phyloP scores from a whole-genome alignment of 2,329 filamentous ascomycete species.

The Metarhizium guizhouense region DNA sequence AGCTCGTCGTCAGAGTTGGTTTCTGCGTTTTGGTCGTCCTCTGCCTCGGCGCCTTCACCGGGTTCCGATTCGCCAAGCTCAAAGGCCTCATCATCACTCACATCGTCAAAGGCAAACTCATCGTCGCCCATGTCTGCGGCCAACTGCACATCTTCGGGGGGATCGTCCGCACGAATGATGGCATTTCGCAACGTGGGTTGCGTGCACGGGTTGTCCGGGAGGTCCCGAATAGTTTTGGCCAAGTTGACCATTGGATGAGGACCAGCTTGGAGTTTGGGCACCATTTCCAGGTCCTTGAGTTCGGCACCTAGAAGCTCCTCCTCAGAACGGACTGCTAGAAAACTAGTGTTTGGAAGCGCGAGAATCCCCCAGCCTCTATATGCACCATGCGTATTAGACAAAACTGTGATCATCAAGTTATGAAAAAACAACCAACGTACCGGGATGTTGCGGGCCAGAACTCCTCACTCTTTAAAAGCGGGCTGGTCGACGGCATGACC shows the following conservation, averaged over 20 bases:
- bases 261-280: slow-evolving; percentile 9
- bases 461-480: slow-evolving; percentile 20
- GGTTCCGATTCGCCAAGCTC: slow-evolving; percentile 10
- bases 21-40: background rate
- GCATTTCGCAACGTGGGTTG: background rate
- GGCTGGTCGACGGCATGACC: slow-evolving; percentile 11
- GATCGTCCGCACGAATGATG: background rate
- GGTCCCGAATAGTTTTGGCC: slow-evolving; percentile 12
- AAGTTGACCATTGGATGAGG: slow-evolving; percentile 17
- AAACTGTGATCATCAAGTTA: background rate
- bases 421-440: slow-evolving; percentile 9
- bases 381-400: background rate
- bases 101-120: slow-evolving; percentile 1
- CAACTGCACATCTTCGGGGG: background rate
- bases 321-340: slow-evolving; percentile 26
- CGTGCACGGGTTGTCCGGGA: slow-evolving; percentile 23
- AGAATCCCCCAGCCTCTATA: slow-evolving; percentile 40
- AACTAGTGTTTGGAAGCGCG: slow-evolving; percentile 33
- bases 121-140: slow-evolving; percentile 10
- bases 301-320: slow-evolving; percentile 25
- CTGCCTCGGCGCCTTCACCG: slow-evolving; percentile 1
- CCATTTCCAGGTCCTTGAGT: slow-evolving; percentile 10
- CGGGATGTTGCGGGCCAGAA: slow-evolving; percentile 17
- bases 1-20: background rate
- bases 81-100: slow-evolving; percentile 1